Evolutionary conservation across 2,329 filamentous ascomycete genomes (phyloP), one percentile per base, ranked within the genome.

Genomic region (Pleoardoris graminearum): DNA sequence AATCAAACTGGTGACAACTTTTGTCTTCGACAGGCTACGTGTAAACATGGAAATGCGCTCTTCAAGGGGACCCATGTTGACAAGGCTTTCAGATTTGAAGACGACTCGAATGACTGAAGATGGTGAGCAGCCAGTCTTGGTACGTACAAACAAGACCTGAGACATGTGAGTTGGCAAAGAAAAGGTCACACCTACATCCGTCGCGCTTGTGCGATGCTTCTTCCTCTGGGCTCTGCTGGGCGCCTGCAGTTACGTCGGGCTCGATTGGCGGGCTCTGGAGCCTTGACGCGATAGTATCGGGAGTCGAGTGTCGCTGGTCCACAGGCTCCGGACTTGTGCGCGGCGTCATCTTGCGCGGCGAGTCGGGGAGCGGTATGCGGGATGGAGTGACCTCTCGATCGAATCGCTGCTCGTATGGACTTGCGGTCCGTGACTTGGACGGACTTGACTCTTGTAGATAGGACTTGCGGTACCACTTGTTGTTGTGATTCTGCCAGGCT

Each of bases 31-130:
- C 58, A 88, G 80, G 55, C 80, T 82, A 54, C 76, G 79, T 59
- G 84, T 84, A 53, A 91, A 61, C 54, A 85, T 87, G 48, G 78
- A 80, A 61, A 92, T 80, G 38, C 83, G 81, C 16, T 88, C 82
- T 67, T 95, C 90, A 62, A 96, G 88, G 12, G 90, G 90, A 67
- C 93, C 90, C 41, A 87, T 90, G 50, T 89, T 85, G 68, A 96
- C 91, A 67, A 93, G 89, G 25, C 95, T 89, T 77, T 96, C 91
- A 55, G 91, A 89, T 64, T 89, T 86, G 56, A 96, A 82, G 46
- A 90, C 89, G 74, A 97, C 92, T 59, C 91, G 89, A 65, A 96
- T 90, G 75, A 93, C 91, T 94, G 72, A 56, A 48, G 48, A 50
- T 29, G 61, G 70, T 50, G 69, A 67, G 59, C 37, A 36, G 16